These are phyloP conservation scores for Galerina marginata DNA, from an alignment of 768 basidiomycete genomes.

Conservation along the genomic window DNA sequence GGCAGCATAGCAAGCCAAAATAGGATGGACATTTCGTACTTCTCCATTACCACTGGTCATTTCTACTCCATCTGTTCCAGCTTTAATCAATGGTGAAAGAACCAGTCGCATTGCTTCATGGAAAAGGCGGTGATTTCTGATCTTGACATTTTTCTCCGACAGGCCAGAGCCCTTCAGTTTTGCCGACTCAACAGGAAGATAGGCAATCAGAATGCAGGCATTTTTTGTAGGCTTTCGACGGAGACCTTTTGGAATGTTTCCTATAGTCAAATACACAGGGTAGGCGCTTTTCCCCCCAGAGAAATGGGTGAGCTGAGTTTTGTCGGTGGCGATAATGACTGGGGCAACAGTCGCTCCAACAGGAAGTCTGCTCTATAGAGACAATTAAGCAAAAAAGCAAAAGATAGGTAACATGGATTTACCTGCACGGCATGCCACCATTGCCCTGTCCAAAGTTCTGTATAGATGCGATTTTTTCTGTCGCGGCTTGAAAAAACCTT, in stretches of 20 bases:
- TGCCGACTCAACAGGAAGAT: conserved; percentile 35
- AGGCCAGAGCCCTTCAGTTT: conserved; percentile 24
- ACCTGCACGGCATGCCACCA: conserved; percentile 46
- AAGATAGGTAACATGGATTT: conserved; percentile 12
- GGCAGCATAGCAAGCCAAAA: conserved; percentile 22
- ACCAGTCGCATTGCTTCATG: conserved; percentile 40
- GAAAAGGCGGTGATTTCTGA: conserved; percentile 34
- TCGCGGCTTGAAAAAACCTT: conserved; percentile 24
- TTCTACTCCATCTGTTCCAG: conserved; percentile 33
- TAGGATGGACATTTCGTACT: conserved; percentile 22
- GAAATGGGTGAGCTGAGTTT: conserved; percentile 42
- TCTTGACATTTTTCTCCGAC: conserved; percentile 2
- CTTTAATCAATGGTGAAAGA: conserved; percentile 27
- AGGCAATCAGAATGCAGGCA: conserved; percentile 40
- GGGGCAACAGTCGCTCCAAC: conserved; percentile 35
- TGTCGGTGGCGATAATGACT: conserved; percentile 40
- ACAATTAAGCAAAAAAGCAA: neutral
- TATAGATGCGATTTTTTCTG: conserved; percentile 25
- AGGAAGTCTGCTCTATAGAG: conserved; percentile 11
- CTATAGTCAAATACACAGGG: conserved; percentile 50
- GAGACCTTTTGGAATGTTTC: conserved; percentile 40
- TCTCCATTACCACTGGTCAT: conserved; percentile 37
- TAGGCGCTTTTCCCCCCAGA: conserved; percentile 43
- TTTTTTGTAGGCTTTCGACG: conserved; percentile 35
- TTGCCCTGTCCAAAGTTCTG: conserved; percentile 40